Base-by-base conservation (phyloP, 768 basidiomycete genomes). In the Leccinum longicurvipes region DNA sequence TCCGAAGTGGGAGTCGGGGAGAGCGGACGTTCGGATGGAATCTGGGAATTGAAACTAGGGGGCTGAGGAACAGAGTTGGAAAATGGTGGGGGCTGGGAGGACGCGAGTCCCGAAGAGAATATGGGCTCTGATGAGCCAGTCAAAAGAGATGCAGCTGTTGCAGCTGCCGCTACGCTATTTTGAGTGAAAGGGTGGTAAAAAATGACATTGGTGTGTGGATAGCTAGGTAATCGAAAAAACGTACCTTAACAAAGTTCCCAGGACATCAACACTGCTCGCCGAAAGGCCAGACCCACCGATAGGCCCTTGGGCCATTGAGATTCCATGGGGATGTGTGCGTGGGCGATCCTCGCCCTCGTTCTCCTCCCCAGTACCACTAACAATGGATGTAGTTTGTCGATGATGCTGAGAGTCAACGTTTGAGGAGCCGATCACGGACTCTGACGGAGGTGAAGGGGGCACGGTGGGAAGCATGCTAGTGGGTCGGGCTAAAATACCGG, bases 111-210 rank as follows among this genome's bases (percentile, higher is more conserved):
- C 23, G 85, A 78, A 34, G 81, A 78, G 53, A 87, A 78, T 44
- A 89, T 80, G 11, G 83, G 79, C 48, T 86, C 82, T 4, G 84
- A 82, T 23, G 84, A 81, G 32, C 88, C 88, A 1, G 86, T 85
- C n/a, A 90, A 77, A 27, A 91, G 78, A 3, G 91, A 93, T 8
- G 89, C 89, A 2, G 91, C 91, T 1, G 91, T 92, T n/a, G 91
- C 91, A 10, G 91, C 89, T n/a, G 91, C 90, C 4, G 91, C 91
- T 29, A 93, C 91, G 62, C 91, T 89, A 59, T 48, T 67, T 19
- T 17, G 48, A 8, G n/a, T 28, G 39, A 19, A 41, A 19, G 11
- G 11, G 5, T 39, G 39, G 45, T 9, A 42, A 29, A 27, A 34
- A 11, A 50, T 28, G 25, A 24, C 15, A 32, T 54, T 12, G 21